Base-by-base conservation (phyloP, 345 rosid genomes). In the Lepidium aucheri region DNA sequence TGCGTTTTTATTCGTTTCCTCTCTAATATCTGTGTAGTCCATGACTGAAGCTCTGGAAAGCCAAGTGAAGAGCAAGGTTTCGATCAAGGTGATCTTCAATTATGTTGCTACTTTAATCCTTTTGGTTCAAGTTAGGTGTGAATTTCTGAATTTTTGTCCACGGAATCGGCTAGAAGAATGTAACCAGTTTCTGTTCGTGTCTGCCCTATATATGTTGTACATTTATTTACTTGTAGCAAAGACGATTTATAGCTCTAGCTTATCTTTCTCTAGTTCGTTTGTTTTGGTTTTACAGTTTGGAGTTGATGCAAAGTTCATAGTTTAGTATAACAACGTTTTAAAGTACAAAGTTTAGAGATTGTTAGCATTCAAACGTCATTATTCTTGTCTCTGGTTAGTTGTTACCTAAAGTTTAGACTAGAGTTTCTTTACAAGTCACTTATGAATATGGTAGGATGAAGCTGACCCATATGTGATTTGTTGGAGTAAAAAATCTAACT, bases 1-100 rank as follows among this genome's bases (percentile, higher is more conserved):
- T 22, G 34, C 22, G 62, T 3, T 20, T n/a, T 10, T 6, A 30
- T 17, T 41, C 9, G 30, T 53, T 14, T 8, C 26, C 42, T 11
- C 42, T 74, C 44, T 65, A 33, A 38, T 57, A 8, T 41, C 3
- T 17, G 11, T 26, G 36, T 70, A 94, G 99, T 94, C 99, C 57
- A 90, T 94, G 97, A 90, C 97, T 63, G 99, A 90, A 74, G 97
- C 97, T 26, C 74, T 93, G 78, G 98, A 90, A 72, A 70, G 80
- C 39, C 91, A 89, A 74, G 94, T 90, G 84, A 93, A 90, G 84
- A 90, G 85, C 84, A 93, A 94, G 83, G 95, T 94, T 49, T 8
- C 88, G 2, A 82, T 94, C 55, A 86, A 82, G 99, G 99, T 90
- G 74, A 65, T 59, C 22, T 49, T 45, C 34, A n/a, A 3, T 14